Conservation (phyloP, 192 early-diverging fungal genomes). For the Backusella tarrabulga region DNA sequence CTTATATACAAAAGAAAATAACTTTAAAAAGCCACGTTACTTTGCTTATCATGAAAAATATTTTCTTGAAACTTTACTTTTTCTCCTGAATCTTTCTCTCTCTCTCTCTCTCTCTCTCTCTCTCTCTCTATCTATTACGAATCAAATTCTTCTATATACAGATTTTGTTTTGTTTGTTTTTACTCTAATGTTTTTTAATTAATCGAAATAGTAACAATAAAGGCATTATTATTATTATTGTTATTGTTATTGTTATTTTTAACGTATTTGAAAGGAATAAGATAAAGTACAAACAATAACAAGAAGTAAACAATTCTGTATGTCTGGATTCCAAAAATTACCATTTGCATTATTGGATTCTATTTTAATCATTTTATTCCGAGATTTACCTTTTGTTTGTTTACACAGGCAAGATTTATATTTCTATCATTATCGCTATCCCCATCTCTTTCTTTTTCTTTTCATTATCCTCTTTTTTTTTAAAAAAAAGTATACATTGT, state of each 20-base stretch:
- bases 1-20: background rate
- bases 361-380: background rate
- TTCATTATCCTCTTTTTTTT: background rate
- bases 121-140: background rate
- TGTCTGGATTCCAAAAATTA: background rate
- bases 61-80: too few relatives aligned
- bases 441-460: background rate
- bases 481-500: too few relatives aligned
- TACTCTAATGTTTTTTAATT: background rate
- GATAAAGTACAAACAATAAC: too few relatives aligned
- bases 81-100: too few relatives aligned
- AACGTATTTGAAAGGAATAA: background rate
- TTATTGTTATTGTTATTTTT: too few relatives aligned
- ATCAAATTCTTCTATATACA: background rate
- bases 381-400: background rate
- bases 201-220: background rate
- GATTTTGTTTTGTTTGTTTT: background rate
- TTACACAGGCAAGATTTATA: background rate
- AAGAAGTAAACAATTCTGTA: background rate
- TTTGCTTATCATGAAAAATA: background rate
- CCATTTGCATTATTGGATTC: background rate
- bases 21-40: background rate
- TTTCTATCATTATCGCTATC: background rate
- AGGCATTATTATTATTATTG: background rate
- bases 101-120: too few relatives aligned